Conservation (phyloP, 2,329 filamentous ascomycete species). For the Teratosphaeria destructans region DNA sequence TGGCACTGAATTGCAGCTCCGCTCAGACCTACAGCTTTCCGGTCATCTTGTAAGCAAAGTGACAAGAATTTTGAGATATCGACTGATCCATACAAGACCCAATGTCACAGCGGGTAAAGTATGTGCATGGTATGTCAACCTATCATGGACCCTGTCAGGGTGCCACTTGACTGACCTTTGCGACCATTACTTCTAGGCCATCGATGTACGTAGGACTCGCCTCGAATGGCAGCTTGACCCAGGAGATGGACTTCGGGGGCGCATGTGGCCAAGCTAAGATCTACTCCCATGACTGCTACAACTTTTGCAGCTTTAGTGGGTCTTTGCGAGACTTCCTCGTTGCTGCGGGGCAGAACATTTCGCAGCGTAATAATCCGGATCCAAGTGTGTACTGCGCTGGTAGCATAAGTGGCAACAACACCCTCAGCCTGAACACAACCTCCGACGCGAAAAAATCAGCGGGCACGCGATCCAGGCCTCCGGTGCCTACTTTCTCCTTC, state of each 20-base stretch:
- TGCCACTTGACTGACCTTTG: background rate
- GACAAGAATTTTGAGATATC: background rate
- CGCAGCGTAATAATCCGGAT: background rate
- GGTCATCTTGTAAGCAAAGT: background rate
- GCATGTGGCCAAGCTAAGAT: background rate
- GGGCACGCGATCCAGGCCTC: background rate
- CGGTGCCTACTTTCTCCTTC: background rate
- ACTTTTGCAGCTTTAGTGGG: background rate
- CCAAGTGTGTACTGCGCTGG: background rate
- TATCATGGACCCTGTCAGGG: background rate
- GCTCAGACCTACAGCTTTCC: background rate
- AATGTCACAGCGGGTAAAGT: background rate
- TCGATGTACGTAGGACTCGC: background rate
- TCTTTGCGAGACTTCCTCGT: background rate
- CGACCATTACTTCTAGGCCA: background rate
- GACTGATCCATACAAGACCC: background rate
- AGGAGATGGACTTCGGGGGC: background rate
- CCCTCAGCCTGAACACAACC: background rate
- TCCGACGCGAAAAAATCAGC: background rate
- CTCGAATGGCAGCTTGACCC: background rate
- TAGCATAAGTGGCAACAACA: background rate
- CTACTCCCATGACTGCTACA: background rate
- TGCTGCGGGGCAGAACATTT: background rate
- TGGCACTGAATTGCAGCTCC: background rate
- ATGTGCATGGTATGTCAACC: background rate